phyloP scores from a whole-genome alignment of 2,329 filamentous ascomycete species.

The Zalaria obscura region DNA sequence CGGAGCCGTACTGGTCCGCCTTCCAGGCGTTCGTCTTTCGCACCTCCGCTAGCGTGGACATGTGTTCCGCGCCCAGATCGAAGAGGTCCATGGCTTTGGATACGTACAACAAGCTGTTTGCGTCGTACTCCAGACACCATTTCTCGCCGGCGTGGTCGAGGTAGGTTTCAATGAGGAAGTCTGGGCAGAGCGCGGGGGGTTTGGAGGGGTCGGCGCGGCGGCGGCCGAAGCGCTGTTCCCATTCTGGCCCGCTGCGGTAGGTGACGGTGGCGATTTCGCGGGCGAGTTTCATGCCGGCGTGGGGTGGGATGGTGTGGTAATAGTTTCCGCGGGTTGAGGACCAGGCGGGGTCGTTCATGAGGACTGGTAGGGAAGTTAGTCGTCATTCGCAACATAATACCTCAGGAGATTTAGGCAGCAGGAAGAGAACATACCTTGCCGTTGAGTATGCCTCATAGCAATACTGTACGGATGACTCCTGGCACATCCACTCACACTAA shows the following conservation, averaged over 20 bases:
- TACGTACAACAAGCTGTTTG: slow-evolving; percentile 89
- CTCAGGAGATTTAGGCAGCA: too few relatives aligned
- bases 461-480: slow-evolving; percentile 95
- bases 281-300: slow-evolving; percentile 94
- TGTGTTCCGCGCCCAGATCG: slow-evolving; percentile 65
- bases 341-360: slow-evolving; percentile 99
- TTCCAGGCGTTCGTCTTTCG: slow-evolving; percentile 46
- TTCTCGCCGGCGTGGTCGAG: slow-evolving; percentile 97
- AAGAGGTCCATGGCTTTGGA: slow-evolving; percentile 99
- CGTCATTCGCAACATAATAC: neutral
- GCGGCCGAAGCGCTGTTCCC: slow-evolving; percentile 88
- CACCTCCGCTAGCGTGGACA: slow-evolving; percentile 46
- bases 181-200: slow-evolving; percentile 85
- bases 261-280: slow-evolving; percentile 96
- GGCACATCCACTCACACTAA: slow-evolving; percentile 85
- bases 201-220: slow-evolving; percentile 73
- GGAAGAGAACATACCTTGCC: slow-evolving; percentile 42
- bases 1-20: slow-evolving; percentile 32
- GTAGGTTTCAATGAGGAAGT: slow-evolving; percentile 97
- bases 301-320: slow-evolving; percentile 74
- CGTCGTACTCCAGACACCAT: slow-evolving; percentile 91
- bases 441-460: slow-evolving; percentile 94
- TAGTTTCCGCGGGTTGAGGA: slow-evolving; percentile 63
- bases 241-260: slow-evolving; percentile 90
- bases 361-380: slow-evolving; percentile 33